A percentile compares a stretch with the other conserved stretches of the same genome.
These are phyloP conservation scores for Monosporozyma servazzii DNA, from an alignment of 805 yeast species.

Conservation along the genomic window DNA sequence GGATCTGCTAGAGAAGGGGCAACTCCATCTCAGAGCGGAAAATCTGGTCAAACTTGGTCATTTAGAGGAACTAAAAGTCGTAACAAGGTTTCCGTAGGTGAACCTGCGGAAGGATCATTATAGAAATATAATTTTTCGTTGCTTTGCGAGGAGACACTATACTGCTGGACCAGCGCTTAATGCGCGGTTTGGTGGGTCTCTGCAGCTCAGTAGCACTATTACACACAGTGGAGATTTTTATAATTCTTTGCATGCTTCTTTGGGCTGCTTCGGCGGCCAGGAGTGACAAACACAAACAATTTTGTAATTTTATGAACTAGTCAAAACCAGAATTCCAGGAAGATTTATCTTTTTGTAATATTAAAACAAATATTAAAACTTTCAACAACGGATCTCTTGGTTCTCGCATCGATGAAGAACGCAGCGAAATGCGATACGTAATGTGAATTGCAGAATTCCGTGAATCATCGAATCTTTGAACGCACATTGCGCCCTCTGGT, in stretches of 20 bases:
- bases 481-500: not conserved
- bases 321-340: not conserved
- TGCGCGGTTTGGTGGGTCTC: not conserved
- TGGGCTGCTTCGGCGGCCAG: not conserved
- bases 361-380: not conserved
- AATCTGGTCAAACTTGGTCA: not conserved
- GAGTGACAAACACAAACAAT: not conserved
- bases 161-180: not conserved
- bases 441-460: not conserved
- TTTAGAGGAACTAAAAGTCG: not conserved
- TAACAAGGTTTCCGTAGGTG: not conserved
- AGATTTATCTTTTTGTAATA: not conserved
- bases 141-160: not conserved
- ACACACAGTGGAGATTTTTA: not conserved
- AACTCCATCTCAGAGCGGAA: not conserved
- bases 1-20: not conserved
- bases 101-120: not conserved
- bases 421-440: not conserved
- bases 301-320: not conserved
- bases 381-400: not conserved
- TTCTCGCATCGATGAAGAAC: not conserved
- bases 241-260: not conserved
- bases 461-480: not conserved
- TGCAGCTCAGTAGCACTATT: not conserved
- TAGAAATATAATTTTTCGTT: not conserved